Base-by-base conservation (phyloP, 108 stramenopile species). In the Fragilaria radians region DNA sequence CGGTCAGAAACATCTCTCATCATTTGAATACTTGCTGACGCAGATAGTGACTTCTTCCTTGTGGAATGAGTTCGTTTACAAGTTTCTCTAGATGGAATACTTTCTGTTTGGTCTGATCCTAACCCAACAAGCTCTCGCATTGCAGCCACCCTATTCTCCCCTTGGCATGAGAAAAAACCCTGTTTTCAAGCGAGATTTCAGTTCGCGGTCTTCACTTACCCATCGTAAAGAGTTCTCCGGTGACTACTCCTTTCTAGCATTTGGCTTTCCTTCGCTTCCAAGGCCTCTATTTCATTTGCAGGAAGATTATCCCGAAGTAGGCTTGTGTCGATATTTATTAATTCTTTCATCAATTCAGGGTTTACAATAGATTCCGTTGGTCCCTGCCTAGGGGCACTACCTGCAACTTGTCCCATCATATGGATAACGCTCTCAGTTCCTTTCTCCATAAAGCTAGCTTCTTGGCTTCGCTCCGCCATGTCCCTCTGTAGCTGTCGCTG, bases 1-100 rank as follows among this genome's bases (percentile, higher is more conserved):
- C n/a, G n/a, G n/a, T n/a, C n/a, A n/a, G n/a, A n/a, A n/a, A 46
- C 23, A 19, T 46, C 45, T 28, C 45, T 22, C 46, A 47, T 48
- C 59, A 48, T 59, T 61, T 68, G 52, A 45, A 83, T 77, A 17
- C 77, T 71, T 17, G 63, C 71, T 48, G 81, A 79, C 21, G 61
- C 70, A 7, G 79, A 75, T 54, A 50, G 53, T 23, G 69, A 23
- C 52, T 74, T 80, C 26, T 54, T 32, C 27, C 72, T 34, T 34
- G 28, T 53, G 46, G 68, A 27, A 28, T 48, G 54, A 22, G n/a
- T 73, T 28, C 19, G 9, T 22, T 32, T 52, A 34, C 29, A 29
- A 5, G 0, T 46, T 25, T 57, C 55, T 1, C 11, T 11, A 26
- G 5, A 18, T 42, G 11, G 11, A 42, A 14, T 11, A 42, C 36